Base-by-base conservation (phyloP, 2,329 filamentous ascomycete species). In the Botrytis pseudocinerea region DNA sequence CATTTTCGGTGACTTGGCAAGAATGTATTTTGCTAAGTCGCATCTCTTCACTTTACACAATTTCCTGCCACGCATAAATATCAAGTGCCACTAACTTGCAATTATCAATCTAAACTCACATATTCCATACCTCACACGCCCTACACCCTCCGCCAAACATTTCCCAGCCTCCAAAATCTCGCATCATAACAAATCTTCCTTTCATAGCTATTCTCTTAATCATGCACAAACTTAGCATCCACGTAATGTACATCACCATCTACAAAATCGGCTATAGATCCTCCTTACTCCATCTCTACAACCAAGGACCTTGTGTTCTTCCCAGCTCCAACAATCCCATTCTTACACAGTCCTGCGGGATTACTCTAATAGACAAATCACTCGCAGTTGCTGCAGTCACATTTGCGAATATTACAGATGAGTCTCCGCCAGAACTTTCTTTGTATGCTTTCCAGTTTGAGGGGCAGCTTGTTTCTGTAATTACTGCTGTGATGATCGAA, bases 341-440 rank as follows among this genome's bases (percentile, higher is more conserved):
- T 16, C 25, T 54, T 1, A 16, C 48, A 4, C 48, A 3, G 5
- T n/a, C 16, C 5, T n/a, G 25, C 48, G 12, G 12, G 25, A 54
- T n/a, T n/a, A 0, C 1, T n/a, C 48, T 22, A 12, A 6, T n/a
- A n/a, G 25, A n/a, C 1, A 54, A n/a, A 16, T 16, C 7, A 6
- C 12, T 54, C 22, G 14, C 25, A 16, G 12, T 54, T 16, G 12
- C 48, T 2, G 48, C 12, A 25, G 25, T 54, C 25, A 54, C n/a
- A 1, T 54, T 54, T 54, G 48, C 12, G 14, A n/a, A 54, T 16
- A n/a, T 54, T 0, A n/a, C 12, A 54, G 48, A 54, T n/a, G 25
- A 25, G 14, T 54, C 48, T 54, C 12, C 25, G 3, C 25, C 12
- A 9, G 12, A 7, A 1, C 12, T 54, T 54, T 54, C 25, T n/a